phyloP scores from a whole-genome alignment of 441 rosid species.

The Populus tomentosa region DNA sequence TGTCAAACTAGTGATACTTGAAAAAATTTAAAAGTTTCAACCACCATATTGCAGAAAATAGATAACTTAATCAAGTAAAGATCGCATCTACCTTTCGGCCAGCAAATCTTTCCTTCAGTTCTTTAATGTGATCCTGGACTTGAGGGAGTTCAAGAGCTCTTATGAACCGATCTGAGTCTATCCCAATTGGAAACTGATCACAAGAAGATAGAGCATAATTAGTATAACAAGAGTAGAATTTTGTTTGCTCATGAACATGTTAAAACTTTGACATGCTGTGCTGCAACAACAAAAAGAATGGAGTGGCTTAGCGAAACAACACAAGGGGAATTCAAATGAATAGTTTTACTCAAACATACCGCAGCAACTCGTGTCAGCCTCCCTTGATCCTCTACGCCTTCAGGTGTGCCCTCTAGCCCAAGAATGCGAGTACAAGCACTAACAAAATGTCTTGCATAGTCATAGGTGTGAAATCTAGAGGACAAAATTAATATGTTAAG shows the following conservation, averaged over 20 bases:
- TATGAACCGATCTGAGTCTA: constrained; percentile 84
- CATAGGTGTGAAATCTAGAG: constrained; percentile 95
- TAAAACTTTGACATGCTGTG: constrained; percentile 11
- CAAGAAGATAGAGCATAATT: constrained; percentile 14
- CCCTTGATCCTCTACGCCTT: constrained; percentile 99
- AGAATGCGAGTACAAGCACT: constrained; percentile 99
- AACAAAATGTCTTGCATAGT: constrained; percentile 98
- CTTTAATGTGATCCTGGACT: constrained; percentile 76
- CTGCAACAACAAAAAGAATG: constrained; percentile 8
- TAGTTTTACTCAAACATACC: constrained; percentile 42
- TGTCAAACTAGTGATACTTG: background rate
- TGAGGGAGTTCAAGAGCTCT: constrained; percentile 61
- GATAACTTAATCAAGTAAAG: constrained; percentile 2
- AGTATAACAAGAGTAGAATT: background rate
- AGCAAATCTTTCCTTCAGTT: constrained; percentile 85
- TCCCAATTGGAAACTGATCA: constrained; percentile 94
- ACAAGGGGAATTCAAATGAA: constrained; percentile 23
- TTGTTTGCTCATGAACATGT: constrained; percentile 2
- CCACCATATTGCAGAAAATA: background rate
- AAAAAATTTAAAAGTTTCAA: background rate
- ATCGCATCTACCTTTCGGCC: constrained; percentile 59
- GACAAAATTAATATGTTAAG: background rate
- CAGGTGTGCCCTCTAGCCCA: constrained; percentile 99
- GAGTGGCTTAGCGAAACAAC: constrained; percentile 1
- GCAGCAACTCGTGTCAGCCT: constrained; percentile 96